Evolutionary conservation across 1,139 yeast species (phyloP).

Genomic region (Candida sojae): DNA sequence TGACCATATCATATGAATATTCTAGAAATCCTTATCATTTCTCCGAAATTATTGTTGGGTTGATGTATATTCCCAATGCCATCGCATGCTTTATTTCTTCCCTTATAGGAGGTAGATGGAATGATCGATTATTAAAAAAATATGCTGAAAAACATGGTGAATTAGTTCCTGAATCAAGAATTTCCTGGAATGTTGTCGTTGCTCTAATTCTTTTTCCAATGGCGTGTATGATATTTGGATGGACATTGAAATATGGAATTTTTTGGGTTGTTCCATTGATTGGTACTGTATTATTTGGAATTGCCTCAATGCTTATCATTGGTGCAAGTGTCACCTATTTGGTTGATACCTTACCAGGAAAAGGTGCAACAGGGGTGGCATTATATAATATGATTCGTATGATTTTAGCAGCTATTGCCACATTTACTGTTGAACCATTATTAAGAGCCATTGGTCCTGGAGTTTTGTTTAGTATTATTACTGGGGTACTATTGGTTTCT

Average conservation of each 20-base stretch:
- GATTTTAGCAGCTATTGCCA: constrained; percentile 72
- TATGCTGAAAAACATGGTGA: constrained; percentile 62
- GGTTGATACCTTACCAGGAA: constrained; percentile 83
- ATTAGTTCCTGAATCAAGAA: constrained; percentile 73
- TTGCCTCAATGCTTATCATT: constrained; percentile 81
- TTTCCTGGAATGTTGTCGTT: constrained; percentile 70
- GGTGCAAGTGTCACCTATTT: constrained; percentile 81
- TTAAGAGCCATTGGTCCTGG: constrained; percentile 68
- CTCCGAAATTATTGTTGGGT: constrained; percentile 64
- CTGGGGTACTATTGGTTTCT: constrained; percentile 54
- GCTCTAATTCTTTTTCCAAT: constrained; percentile 66
- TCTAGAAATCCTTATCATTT: constrained; percentile 70
- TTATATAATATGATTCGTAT: constrained; percentile 75
- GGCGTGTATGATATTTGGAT: constrained; percentile 74
- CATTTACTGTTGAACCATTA: constrained; percentile 74
- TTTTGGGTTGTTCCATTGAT: constrained; percentile 78
- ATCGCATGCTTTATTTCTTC: constrained; percentile 75
- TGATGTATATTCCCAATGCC: constrained; percentile 82
- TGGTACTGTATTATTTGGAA: constrained; percentile 81
- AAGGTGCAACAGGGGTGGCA: constrained; percentile 90
- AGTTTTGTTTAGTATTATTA: constrained; percentile 64
- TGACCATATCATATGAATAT: constrained; percentile 69
- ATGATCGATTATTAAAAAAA: constrained; percentile 58
- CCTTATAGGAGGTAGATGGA: constrained; percentile 77
- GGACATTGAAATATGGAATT: constrained; percentile 68